Conservation (phyloP, 345 rosid genomes). For the Eucalyptus cloeziana region DNA sequence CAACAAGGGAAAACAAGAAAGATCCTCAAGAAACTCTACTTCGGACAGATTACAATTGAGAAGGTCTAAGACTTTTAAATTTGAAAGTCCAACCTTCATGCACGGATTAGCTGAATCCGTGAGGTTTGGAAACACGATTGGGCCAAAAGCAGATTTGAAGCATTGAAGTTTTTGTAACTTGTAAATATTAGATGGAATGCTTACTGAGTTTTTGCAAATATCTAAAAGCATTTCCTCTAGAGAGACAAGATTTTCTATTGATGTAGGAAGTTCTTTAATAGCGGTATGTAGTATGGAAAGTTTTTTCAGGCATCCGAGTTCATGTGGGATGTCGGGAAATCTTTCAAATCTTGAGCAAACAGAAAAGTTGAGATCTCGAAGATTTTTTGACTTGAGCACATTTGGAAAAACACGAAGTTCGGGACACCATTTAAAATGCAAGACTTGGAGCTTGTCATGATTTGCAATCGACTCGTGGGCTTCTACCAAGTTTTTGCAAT, state of each 20-base stretch:
- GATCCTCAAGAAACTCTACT: too few species aligned
- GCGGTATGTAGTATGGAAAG: neutral
- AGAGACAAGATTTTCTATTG: neutral
- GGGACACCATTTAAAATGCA: fast-evolving
- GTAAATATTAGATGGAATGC: neutral
- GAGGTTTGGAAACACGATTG: too few species aligned
- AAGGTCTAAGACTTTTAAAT: neutral
- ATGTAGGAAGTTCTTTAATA: neutral
- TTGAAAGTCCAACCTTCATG: neutral
- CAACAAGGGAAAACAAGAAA: too few species aligned
- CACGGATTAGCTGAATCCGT: neutral
- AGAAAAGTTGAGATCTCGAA: fast-evolving
- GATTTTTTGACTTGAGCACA: neutral
- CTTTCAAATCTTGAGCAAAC: neutral
- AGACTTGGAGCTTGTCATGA: neutral
- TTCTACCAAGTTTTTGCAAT: neutral
- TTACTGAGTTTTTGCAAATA: neutral
- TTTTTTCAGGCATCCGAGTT: fast-evolving
- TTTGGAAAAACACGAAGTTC: neutral
- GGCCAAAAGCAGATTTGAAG: too few species aligned
- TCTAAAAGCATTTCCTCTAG: too few species aligned
- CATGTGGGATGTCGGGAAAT: neutral
- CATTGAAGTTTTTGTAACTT: neutral
- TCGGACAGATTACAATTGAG: fast-evolving
- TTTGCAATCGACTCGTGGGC: neutral